Base-by-base conservation (phyloP, 208 protist species). In the Porcisia deanei region DNA sequence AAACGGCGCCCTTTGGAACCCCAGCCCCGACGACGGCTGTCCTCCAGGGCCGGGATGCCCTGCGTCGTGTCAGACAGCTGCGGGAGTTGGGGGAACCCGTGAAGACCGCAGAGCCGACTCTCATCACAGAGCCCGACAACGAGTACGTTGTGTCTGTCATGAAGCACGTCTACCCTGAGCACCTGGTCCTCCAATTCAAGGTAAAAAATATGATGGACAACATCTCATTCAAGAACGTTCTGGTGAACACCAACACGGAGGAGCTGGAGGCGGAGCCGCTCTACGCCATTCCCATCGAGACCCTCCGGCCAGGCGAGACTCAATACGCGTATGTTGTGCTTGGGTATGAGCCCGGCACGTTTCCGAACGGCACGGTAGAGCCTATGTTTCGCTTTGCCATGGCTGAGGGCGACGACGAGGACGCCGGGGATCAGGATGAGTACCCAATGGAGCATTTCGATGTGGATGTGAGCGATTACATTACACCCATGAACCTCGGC, bases 61-160 rank as follows among this genome's bases (percentile, higher is more conserved):
- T 98, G 75, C 87, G 76, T 14, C 77, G 84, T 59, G 79, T 98
- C 18, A 74, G 82, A 72, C 88, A 91, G 83, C 84, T 98, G 18
- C 72, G 81, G 9, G 87, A 90, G 55, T 74, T 97, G 18, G 94
- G 96, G 22, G 88, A 95, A 71, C 90, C 89, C 14, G 70, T 85
- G 45, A 87, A 87, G 59, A 97, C 86, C 43, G 63, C 49, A 1
- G 89, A 96, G 70, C 83, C 87, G 43, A 34, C 93, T 22, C 77
- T 87, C 34, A 85, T 99, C 12, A 99, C 98, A 12, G 98, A 99
- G 78, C 55, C 88, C 0, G 99, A 99, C 83, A 98, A 93, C 64
- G 99, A 99, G 85, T 99, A 99, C 85, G 96, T 98, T 10, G 98
- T 99, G 43, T 86, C 87, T n/a, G 98, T 93, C 74, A 89, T 98